These are phyloP conservation scores for Davidsoniella australis DNA, from an alignment of 2,329 filamentous ascomycete species.

Conservation along the genomic window DNA sequence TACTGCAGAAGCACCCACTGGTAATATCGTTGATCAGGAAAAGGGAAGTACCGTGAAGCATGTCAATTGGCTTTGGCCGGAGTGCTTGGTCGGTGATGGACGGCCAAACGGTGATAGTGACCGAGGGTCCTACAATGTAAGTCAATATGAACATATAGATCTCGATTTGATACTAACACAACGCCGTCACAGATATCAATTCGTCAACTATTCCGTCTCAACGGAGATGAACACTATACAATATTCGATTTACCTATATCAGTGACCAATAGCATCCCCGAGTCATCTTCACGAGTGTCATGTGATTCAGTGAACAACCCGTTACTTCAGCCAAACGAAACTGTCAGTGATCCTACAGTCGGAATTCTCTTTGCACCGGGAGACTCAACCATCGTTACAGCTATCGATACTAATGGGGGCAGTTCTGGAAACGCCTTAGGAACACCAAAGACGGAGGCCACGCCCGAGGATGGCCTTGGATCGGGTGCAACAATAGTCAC, in stretches of 20 bases:
- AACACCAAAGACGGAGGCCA: conserved; percentile 18
- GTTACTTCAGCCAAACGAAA: conserved; percentile 28
- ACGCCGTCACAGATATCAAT: conserved; percentile 41
- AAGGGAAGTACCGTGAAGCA: conserved; percentile 55
- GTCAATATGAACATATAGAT: conserved; percentile 12
- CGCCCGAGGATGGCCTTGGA: conserved; percentile 20
- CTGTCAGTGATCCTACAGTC: conserved; percentile 21
- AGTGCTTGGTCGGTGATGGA: conserved; percentile 47
- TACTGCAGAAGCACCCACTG: conserved; percentile 38
- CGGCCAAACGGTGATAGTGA: conserved; percentile 29
- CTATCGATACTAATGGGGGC: conserved; percentile 9
- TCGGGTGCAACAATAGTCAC: conserved; percentile 17
- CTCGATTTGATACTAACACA: neutral
- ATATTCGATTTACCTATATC: conserved; percentile 54
- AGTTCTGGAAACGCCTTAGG: conserved; percentile 14
- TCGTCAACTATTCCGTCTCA: conserved; percentile 51
- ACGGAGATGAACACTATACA: conserved; percentile 46
- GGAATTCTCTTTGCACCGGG: conserved; percentile 35
- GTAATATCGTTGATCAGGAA: conserved; percentile 47
- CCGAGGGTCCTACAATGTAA: conserved; percentile 45
- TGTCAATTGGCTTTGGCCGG: conserved; percentile 55
- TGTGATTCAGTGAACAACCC: conserved; percentile 37
- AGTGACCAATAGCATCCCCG: conserved; percentile 45
- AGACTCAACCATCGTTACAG: conserved; percentile 26
- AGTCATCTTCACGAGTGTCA: conserved; percentile 23